Evolutionary conservation across 257 asterid genomes (phyloP).

Genomic region (Craterostigma plantagineum): DNA sequence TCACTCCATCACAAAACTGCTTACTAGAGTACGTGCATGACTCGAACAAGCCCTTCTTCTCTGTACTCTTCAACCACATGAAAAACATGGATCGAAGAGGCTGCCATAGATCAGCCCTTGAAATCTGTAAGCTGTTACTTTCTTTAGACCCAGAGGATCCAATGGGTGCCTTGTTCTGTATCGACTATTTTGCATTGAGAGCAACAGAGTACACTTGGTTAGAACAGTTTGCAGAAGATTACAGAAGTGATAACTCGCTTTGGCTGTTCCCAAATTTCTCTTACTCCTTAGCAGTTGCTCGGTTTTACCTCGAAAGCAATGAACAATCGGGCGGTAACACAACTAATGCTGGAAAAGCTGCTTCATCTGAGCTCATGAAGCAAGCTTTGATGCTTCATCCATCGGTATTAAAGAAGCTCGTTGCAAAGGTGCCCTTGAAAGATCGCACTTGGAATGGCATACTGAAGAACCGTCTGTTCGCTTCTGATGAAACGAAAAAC

Average conservation of each 20-base stretch:
- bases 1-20: conserved; percentile 48
- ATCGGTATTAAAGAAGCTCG: conserved; percentile 51
- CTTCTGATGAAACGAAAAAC: conserved; percentile 45
- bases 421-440: conserved; percentile 69
- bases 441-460: conserved; percentile 47
- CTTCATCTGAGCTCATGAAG: conserved; percentile 66
- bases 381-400: conserved; percentile 96
- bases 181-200: conserved; percentile 74
- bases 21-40: conserved; percentile 57
- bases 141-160: conserved; percentile 87
- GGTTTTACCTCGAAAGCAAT: conserved; percentile 44
- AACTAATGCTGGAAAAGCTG: conserved; percentile 23
- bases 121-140: conserved; percentile 74
- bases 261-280: conserved; percentile 89
- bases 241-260: conserved; percentile 51
- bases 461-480: conserved; percentile 33
- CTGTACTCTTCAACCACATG: conserved; percentile 63
- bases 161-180: conserved; percentile 59
- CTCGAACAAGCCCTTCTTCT: conserved; percentile 63
- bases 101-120: conserved; percentile 89
- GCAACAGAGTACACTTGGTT: conserved; percentile 79
- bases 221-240: conserved; percentile 62
- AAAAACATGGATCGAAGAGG: conserved; percentile 93
- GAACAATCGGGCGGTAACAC: conserved; percentile 13
- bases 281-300: conserved; percentile 64